Evolutionary conservation across 345 rosid genomes (phyloP).

Genomic region (Jatropha curcas): DNA sequence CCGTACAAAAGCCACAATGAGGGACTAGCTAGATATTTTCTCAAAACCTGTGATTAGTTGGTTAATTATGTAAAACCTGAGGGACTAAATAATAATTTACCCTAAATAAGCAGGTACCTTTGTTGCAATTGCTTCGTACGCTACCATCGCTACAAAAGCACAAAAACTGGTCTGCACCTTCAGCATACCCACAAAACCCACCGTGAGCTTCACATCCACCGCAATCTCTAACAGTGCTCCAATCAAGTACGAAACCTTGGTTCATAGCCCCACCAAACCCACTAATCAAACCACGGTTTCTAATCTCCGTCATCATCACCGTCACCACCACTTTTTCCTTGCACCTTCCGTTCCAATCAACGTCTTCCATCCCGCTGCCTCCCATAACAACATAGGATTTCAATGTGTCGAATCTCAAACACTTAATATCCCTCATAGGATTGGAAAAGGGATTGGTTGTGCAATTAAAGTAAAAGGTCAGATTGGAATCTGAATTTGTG

Average conservation of each 20-base stretch:
- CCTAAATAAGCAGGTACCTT: neutral
- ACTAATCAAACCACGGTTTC: neutral
- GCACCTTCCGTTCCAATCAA: conserved; percentile 9
- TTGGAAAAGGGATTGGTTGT: neutral
- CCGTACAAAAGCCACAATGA: conserved; percentile 25
- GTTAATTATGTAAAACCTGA: neutral
- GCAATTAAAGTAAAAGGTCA: conserved; percentile 38
- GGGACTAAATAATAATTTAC: no score
- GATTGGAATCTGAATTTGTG: conserved; percentile 16
- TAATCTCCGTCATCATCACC: conserved; percentile 3
- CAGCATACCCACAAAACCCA: conserved; percentile 23
- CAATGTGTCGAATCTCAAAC: neutral
- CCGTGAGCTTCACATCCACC: conserved; percentile 17
- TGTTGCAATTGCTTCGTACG: neutral
- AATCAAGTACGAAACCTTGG: conserved; percentile 24
- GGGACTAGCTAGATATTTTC: no score
- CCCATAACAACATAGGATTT: conserved; percentile 15
- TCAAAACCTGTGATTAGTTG: no score
- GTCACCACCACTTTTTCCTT: conserved; percentile 20
- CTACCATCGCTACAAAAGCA: conserved; percentile 23
- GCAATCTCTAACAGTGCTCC: conserved; percentile 17
- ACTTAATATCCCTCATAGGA: neutral
- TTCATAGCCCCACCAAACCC: conserved; percentile 12
- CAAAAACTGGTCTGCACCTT: neutral
- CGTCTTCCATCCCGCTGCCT: neutral